These are phyloP conservation scores for Pycnococcus provasolii DNA, from an alignment of 139 green algal species.

Conservation along the genomic window DNA sequence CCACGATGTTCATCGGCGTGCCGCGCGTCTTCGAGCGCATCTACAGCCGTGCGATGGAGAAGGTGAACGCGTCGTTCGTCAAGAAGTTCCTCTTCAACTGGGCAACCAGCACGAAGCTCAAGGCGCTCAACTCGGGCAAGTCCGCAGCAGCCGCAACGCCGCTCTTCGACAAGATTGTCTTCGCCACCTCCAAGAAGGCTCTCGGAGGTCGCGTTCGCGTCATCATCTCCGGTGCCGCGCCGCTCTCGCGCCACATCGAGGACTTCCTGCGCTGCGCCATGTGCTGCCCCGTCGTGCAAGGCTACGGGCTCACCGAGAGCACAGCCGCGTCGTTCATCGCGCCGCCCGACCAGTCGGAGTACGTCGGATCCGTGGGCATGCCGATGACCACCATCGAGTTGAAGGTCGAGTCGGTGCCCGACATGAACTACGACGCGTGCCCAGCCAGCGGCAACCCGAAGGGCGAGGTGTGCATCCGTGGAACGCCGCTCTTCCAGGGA, in stretches of 20 bases:
- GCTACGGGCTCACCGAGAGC: slow-evolving; percentile 68
- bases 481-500: slow-evolving; percentile 36
- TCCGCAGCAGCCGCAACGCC: slow-evolving; percentile 8
- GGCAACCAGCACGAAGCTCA: slow-evolving; percentile 42
- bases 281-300: slow-evolving; percentile 27
- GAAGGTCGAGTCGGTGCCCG: slow-evolving; percentile 39
- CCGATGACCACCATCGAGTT: slow-evolving; percentile 28
- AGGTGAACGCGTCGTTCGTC: slow-evolving; percentile 18
- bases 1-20: slow-evolving; percentile 75
- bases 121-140: slow-evolving; percentile 24
- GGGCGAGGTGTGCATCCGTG: slow-evolving; percentile 45
- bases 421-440: slow-evolving; percentile 36
- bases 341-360: slow-evolving; percentile 27
- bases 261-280: slow-evolving; percentile 83
- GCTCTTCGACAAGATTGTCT: slow-evolving; percentile 82
- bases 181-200: slow-evolving; percentile 67
- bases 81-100: slow-evolving; percentile 7
- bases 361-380: slow-evolving; percentile 31
- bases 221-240: slow-evolving; percentile 63
- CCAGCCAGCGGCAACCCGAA: slow-evolving; percentile 25
- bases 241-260: slow-evolving; percentile 84
- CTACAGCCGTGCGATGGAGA: slow-evolving; percentile 54
- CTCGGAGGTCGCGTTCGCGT: slow-evolving; percentile 40
- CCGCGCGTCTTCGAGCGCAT: slow-evolving; percentile 94
- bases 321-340: slow-evolving; percentile 56